A percentile compares a stretch with the other conserved stretches of the same genome.
Conservation (phyloP, 208 protist genomes). For the Sergeia podlipaevii region DNA sequence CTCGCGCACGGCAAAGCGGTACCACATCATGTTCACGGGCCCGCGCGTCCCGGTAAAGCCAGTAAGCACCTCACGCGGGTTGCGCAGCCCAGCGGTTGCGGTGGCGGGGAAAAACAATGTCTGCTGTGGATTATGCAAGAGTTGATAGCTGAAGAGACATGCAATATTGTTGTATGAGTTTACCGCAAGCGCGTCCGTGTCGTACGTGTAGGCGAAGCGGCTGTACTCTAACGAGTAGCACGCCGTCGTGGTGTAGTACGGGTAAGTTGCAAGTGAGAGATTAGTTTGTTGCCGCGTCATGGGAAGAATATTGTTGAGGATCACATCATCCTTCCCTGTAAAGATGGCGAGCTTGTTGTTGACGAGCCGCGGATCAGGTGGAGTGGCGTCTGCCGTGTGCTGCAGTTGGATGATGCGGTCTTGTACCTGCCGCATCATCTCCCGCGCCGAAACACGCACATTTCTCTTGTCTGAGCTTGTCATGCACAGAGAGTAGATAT, state of each 20-base stretch:
- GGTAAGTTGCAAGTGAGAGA: conserved; percentile 19
- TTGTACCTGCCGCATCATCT: conserved; percentile 54
- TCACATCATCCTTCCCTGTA: conserved; percentile 27
- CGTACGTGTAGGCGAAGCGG: conserved; percentile 54
- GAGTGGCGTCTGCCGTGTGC: too few relatives aligned
- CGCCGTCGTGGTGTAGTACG: conserved; percentile 33
- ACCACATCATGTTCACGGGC: conserved; percentile 48
- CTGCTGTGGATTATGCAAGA: conserved; percentile 53
- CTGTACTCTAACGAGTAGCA: conserved; percentile 83
- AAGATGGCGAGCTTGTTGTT: conserved; percentile 13
- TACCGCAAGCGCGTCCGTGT: conserved; percentile 33
- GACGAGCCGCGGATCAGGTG: too few relatives aligned
- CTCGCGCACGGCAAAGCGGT: conserved; percentile 81
- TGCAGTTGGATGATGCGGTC: conserved; percentile 34
- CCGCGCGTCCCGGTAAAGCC: conserved; percentile 27
- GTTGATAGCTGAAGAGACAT: conserved; percentile 66
- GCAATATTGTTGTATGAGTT: conserved; percentile 91
- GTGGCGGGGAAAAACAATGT: conserved; percentile 36
- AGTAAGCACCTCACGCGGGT: conserved; percentile 29
- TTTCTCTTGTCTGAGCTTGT: conserved; percentile 18
- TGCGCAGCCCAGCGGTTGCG: conserved; percentile 26
- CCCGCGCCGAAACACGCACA: conserved; percentile 38
- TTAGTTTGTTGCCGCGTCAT: not conserved
- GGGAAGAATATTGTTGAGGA: conserved; percentile 21
- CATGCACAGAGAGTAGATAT: conserved; percentile 67